Conservation (phyloP, 805 yeast species). For the Pichia nakasei region DNA sequence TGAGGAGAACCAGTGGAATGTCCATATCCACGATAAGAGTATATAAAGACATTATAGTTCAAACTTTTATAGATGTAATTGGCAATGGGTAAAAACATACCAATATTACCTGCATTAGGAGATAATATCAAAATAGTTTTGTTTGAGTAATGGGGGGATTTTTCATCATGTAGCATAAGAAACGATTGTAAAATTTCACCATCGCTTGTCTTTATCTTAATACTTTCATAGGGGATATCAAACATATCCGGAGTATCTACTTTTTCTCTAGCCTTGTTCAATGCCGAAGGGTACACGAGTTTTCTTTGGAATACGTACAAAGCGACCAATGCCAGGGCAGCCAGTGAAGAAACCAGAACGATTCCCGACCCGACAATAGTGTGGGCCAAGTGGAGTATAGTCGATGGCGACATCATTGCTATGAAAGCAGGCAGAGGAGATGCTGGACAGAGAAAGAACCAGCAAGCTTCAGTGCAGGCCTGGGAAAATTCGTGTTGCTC, state of each 20-base stretch:
- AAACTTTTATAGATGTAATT: constrained; percentile 52
- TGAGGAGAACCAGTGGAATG: constrained; percentile 64
- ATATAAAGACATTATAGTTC: constrained; percentile 70
- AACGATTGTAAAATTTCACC: constrained; percentile 61
- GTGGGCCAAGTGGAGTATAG: not conserved
- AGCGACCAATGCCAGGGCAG: constrained; percentile 13
- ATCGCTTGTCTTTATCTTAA: constrained; percentile 57
- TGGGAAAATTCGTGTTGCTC: no score
- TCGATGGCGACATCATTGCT: not conserved
- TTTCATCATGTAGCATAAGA: constrained; percentile 43
- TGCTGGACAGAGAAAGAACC: no score
- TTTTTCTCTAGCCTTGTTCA: constrained; percentile 61
- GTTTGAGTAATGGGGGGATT: constrained; percentile 32
- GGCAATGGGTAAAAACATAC: constrained; percentile 79
- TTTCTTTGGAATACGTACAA: constrained; percentile 20
- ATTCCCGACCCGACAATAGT: constrained; percentile 1
- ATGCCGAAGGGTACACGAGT: constrained; percentile 74
- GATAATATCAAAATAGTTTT: constrained; percentile 53
- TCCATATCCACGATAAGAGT: constrained; percentile 91
- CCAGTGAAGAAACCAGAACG: constrained; percentile 6
- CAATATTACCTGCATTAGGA: constrained; percentile 96
- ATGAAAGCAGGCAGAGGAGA: no score
- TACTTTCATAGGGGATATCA: constrained; percentile 57
- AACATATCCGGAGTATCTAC: constrained; percentile 74
- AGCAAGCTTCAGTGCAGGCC: no score